phyloP scores from a whole-genome alignment of 768 basidiomycete genomes.

The Mycena galopus region DNA sequence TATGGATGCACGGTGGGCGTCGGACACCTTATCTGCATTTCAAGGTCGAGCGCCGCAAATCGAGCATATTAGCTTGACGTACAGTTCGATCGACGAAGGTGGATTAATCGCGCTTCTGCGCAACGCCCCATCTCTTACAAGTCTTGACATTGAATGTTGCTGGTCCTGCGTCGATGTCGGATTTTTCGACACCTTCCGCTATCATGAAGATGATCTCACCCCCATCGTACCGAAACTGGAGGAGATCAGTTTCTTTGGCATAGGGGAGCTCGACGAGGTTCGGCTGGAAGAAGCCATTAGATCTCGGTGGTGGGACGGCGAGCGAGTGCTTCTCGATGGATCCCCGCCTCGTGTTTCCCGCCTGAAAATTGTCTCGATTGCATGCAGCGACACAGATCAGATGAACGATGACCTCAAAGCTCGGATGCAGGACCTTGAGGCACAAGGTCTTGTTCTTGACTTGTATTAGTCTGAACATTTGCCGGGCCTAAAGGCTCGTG shows the following conservation, averaged over 20 bases:
- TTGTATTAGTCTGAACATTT: no score
- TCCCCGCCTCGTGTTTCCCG: neutral
- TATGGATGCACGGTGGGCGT: neutral
- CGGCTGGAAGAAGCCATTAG: constrained; percentile 6
- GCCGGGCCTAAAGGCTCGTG: no score
- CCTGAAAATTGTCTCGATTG: neutral
- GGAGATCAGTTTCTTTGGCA: neutral
- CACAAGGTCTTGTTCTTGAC: no score
- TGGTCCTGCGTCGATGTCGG: neutral
- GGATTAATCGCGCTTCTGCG: constrained; percentile 11
- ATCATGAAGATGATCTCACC: neutral
- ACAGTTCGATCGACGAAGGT: neutral
- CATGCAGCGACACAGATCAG: no score
- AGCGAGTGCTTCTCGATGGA: neutral
- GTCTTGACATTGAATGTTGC: neutral
- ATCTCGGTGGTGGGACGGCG: constrained; percentile 3
- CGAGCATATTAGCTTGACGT: neutral
- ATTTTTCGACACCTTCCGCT: neutral
- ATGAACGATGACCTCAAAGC: no score
- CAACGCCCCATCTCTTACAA: neutral
- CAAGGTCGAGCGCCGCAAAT: constrained; percentile 6
- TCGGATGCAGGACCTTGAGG: no score
- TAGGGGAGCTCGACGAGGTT: neutral
- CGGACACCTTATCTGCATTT: neutral
- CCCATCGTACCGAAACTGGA: constrained; percentile 15